Evolutionary conservation across 805 yeast genomes (phyloP), one percentile per base, ranked within the genome.

Genomic region (Dipodascopsis tothii): DNA sequence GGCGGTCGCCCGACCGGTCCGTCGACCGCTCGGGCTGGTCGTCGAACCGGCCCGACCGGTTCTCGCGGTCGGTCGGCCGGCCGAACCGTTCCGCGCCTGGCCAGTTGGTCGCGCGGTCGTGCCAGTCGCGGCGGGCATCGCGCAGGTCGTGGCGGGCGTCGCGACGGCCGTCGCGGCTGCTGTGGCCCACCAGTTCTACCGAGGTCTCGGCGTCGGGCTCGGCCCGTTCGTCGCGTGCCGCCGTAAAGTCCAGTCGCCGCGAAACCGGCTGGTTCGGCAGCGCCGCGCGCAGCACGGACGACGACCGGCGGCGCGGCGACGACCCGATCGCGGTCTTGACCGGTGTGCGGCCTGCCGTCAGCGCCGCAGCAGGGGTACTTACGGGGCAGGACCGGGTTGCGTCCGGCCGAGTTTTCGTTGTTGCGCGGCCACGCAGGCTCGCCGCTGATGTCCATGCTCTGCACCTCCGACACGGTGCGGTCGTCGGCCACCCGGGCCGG

Each of bases 271-370:
- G n/a, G n/a, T n/a, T n/a, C 30, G 30, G 30, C 11, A 9, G 11
- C 9, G 9, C 14, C 9, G 9, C 30, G 14, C 9, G 30, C 30
- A 25, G 30, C 9, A 25, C 30, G 11, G 30, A 9, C 14, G 30
- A 9, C 9, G 14, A 9, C 18, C 21, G 35, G 16, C 53, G 45
- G 3, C 53, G 45, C 5, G 53, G 49, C 2, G 53, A 48, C 11
- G 53, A 49, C 9, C 53, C 48, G 9, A 49, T 49, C 17, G 43
- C 43, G 14, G 53, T 49, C 35, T 43, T 43, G n/a, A 49, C 52
- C 4, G 53, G 53, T 14, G 53, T 49, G 7, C 46, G 47, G 5
- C 53, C 49, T 5, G 44, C 6, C 34, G 40, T 21, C n/a, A 20
- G 34, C 6, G 9, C 38, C 5, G 7, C n/a, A 6, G 7, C 7